Base-by-base conservation (phyloP, 371 early-diverging fungal species). In the Parasitella parasitica region DNA sequence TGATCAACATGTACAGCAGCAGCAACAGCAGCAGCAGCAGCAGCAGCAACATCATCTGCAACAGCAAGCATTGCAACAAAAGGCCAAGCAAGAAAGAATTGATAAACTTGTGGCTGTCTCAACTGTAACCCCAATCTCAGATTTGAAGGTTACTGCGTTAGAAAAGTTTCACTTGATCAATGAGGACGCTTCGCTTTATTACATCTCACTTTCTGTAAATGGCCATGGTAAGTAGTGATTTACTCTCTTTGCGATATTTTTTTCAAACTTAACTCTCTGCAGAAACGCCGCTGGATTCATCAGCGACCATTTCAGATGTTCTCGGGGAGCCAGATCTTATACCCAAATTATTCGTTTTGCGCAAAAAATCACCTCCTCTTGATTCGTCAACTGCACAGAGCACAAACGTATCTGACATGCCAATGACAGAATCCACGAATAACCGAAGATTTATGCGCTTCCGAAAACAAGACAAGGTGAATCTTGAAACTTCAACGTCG, bases 131-230 rank as follows among this genome's bases (percentile, higher is more conserved):
- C 53, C 59, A 1, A 72, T 81, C 24, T 59, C 70, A 2, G 82
- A 77, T 5, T 54, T 77, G 24, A 73, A 67, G 4, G 48, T 35
- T 4, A 71, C 67, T 20, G 77, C 79, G 1, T 32, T 78, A 12
- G 82, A 81, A n/a, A 81, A 81, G 18, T 81, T 81, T 37, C 82
- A 81, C 54, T 61, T 81, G 22, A 30, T 43, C 13, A 61, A 63
- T 11, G 57, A 64, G 39, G 65, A 61, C 11, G 20, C 50, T n/a
- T 24, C 24, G 0, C 34, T 24, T 6, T 72, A 65, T 56, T 36
- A 38, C 13, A 59, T 72, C 26, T 34, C 63, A 2, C 35, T 72
- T 4, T 69, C 66, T 6, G 50, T 60, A 1, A 68, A 61, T 32
- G 64, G 57, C 2, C 43, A 57, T 39, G 56, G 46, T 59, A 60